phyloP scores from a whole-genome alignment of 2,329 filamentous ascomycete species.

The Coniochaeta hoffmannii region DNA sequence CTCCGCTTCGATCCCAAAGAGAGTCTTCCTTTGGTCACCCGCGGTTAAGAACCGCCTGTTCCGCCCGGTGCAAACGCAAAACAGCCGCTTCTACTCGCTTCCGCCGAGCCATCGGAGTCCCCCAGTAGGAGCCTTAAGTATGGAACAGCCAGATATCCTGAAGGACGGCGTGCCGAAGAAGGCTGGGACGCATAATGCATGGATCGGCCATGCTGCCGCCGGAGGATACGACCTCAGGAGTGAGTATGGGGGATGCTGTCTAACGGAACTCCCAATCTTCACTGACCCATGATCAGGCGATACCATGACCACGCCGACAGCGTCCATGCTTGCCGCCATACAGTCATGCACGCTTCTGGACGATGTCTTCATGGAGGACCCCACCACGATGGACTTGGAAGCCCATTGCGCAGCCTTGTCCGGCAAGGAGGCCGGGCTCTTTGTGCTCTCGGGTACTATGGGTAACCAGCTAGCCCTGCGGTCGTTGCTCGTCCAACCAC shows the following conservation, averaged over 20 bases:
- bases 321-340: conserved; percentile 76
- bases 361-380: conserved; percentile 77
- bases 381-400: conserved; percentile 71
- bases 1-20: background rate
- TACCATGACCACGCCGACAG: conserved; percentile 63
- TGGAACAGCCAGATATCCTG: background rate
- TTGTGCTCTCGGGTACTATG: conserved; percentile 89
- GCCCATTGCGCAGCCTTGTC: conserved; percentile 64
- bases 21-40: background rate
- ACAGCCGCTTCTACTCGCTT: background rate
- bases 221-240: conserved; percentile 24
- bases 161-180: background rate
- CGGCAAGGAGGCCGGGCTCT: conserved; percentile 67
- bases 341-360: conserved; percentile 68
- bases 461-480: conserved; percentile 83
- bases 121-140: background rate
- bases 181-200: conserved; percentile 12
- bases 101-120: background rate
- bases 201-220: conserved; percentile 23
- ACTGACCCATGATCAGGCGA: conserved; percentile 31
- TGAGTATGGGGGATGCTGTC: conserved; percentile 10
- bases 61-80: background rate
- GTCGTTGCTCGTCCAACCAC: conserved; percentile 69
- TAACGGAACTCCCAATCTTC: background rate
- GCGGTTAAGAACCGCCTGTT: too few species aligned